Conservation (phyloP, 169 alveolate genomes). For the Plasmodium billcollinsi region DNA sequence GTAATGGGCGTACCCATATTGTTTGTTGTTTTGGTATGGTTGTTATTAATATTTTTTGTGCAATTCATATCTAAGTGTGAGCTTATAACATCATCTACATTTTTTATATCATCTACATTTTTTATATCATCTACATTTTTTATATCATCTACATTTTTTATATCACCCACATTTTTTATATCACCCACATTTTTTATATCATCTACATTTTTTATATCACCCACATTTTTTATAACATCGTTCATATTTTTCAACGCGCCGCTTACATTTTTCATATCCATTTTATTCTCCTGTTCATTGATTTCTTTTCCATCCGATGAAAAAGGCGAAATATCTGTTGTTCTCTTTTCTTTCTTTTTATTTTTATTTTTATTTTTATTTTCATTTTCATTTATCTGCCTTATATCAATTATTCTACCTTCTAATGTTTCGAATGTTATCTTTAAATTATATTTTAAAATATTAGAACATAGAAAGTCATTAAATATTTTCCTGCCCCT, state of each 20-base stretch:
- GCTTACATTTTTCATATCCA: neutral
- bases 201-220: neutral
- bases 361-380: neutral
- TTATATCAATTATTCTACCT: constrained; percentile 28
- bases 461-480: constrained; percentile 43
- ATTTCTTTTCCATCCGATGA: neutral
- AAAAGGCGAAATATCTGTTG: neutral
- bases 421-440: constrained; percentile 61
- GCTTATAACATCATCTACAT: too few relatives aligned
- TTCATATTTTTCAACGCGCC: neutral
- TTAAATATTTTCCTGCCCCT: constrained; percentile 72
- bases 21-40: neutral
- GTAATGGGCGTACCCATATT: neutral
- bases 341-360: neutral
- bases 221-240: neutral
- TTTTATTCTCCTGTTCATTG: neutral
- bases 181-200: neutral
- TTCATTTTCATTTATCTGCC: constrained; percentile 7
- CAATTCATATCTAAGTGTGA: too few relatives aligned
- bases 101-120: too few relatives aligned
- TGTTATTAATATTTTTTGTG: neutral
- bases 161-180: too few relatives aligned
- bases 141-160: too few relatives aligned
- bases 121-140: too few relatives aligned
- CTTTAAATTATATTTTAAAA: constrained; percentile 60